Conservation (phyloP, 306 rosid species). For the Luffa acutangula region DNA sequence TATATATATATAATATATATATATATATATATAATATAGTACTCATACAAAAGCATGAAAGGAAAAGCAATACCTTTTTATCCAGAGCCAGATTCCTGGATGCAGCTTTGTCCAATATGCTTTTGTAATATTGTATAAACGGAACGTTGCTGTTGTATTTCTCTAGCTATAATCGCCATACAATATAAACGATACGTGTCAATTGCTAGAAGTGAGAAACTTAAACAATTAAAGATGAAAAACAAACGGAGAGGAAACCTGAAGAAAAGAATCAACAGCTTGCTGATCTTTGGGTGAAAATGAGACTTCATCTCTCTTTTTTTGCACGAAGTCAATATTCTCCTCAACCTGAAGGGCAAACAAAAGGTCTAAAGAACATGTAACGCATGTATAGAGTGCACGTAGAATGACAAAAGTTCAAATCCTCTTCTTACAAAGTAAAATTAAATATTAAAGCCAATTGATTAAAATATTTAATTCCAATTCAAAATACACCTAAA, state of each 20-base stretch:
- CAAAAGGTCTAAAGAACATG: background rate
- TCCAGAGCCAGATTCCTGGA: conserved; percentile 41
- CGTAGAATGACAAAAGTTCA: background rate
- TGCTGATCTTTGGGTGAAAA: conserved; percentile 82
- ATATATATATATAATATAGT: background rate
- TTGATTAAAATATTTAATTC: background rate
- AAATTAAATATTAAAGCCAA: background rate
- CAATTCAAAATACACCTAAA: background rate
- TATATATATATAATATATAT: too few relatives aligned
- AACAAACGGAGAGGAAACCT: conserved; percentile 31
- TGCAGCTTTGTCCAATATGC: conserved; percentile 63
- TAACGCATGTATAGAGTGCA: background rate
- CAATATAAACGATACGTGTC: background rate
- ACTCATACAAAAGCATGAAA: background rate
- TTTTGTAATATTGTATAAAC: conserved; percentile 64
- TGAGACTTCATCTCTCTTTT: conserved; percentile 67
- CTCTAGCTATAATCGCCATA: conserved; percentile 42
- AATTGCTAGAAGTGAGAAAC: background rate
- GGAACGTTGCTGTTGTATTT: conserved; percentile 41
- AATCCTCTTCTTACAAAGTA: background rate
- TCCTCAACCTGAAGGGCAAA: conserved; percentile 57
- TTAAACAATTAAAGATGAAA: background rate
- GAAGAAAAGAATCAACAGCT: conserved; percentile 68
- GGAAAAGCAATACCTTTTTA: conserved; percentile 42
- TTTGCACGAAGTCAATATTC: conserved; percentile 59